These are phyloP conservation scores for Aspergillus avenaceus DNA, from an alignment of 495 filamentous ascomycete species.

Conservation along the genomic window DNA sequence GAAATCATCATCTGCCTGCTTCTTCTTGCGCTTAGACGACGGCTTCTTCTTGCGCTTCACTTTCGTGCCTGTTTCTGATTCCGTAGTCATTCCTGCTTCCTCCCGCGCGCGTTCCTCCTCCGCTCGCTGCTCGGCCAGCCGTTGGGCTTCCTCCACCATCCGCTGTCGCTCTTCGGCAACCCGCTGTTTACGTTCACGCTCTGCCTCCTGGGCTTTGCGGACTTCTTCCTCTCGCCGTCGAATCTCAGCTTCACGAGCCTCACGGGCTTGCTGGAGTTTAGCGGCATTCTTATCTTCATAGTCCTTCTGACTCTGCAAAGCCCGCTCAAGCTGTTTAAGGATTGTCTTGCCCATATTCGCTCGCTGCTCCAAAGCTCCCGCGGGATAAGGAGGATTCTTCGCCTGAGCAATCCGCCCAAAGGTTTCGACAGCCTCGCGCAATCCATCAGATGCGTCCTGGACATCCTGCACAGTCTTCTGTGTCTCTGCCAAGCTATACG, in stretches of 20 bases:
- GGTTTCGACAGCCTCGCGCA: constrained; percentile 82
- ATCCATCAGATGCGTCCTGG: constrained; percentile 70
- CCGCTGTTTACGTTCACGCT: constrained; percentile 66
- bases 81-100: constrained; percentile 69
- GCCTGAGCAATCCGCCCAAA: constrained; percentile 76
- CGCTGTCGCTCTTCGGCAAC: constrained; percentile 77
- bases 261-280: constrained; percentile 71
- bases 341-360: constrained; percentile 97
- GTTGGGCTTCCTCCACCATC: constrained; percentile 71
- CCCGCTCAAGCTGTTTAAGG: constrained; percentile 81
- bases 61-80: constrained; percentile 71
- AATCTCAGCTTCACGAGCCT: constrained; percentile 71
- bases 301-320: constrained; percentile 76
- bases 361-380: constrained; percentile 83
- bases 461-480: constrained; percentile 77
- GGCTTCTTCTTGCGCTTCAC: constrained; percentile 66
- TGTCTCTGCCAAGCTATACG: constrained; percentile 68
- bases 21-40: constrained; percentile 63
- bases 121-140: constrained; percentile 60
- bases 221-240: constrained; percentile 68
- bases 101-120: constrained; percentile 68
- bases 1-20: constrained; percentile 32
- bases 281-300: constrained; percentile 92
- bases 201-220: constrained; percentile 58
- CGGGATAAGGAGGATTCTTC: constrained; percentile 86